phyloP scores from a whole-genome alignment of 2,329 filamentous ascomycete genomes.

The Arthrobotrys entomopaga region DNA sequence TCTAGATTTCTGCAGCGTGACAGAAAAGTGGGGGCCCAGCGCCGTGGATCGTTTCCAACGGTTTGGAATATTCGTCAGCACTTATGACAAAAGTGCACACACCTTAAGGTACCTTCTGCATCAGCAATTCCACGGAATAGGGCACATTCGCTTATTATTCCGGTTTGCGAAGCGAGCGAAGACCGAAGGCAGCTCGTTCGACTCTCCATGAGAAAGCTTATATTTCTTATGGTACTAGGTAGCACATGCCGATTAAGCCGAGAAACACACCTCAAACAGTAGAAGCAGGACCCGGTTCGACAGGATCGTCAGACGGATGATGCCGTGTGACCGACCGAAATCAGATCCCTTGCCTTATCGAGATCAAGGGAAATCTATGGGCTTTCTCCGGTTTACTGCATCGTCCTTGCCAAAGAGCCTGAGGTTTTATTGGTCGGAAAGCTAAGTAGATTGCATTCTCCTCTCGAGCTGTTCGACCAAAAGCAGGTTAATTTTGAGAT shows the following conservation, averaged over 20 bases:
- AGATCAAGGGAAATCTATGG: not conserved
- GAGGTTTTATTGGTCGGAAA: too few species aligned
- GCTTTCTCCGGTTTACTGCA: too few species aligned
- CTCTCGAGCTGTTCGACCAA: too few species aligned
- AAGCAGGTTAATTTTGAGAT: too few species aligned
- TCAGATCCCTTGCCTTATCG: slow-evolving; percentile 7
- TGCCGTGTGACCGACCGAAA: slow-evolving; percentile 15
- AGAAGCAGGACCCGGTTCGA: too few species aligned
- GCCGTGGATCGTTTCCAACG: slow-evolving; percentile 28
- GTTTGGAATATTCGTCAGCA: slow-evolving; percentile 16
- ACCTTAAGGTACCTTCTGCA: not conserved
- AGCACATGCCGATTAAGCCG: not conserved
- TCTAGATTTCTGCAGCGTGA: slow-evolving; percentile 20
- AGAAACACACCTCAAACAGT: too few species aligned
- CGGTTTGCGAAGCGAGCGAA: slow-evolving; percentile 20
- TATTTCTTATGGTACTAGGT: not conserved
- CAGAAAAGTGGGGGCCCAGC: slow-evolving; percentile 30
- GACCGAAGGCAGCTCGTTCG: slow-evolving; percentile 1
- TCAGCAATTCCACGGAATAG: not conserved
- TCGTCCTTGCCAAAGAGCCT: too few species aligned
- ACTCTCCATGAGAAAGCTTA: slow-evolving; percentile 23
- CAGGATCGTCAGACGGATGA: slow-evolving; percentile 3
- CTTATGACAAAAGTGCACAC: not conserved
- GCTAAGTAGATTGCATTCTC: too few species aligned
- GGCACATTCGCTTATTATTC: slow-evolving; percentile 30